These are phyloP conservation scores for Onygenales sp. DNA, from an alignment of 2,329 filamentous ascomycete genomes.

Conservation along the genomic window DNA sequence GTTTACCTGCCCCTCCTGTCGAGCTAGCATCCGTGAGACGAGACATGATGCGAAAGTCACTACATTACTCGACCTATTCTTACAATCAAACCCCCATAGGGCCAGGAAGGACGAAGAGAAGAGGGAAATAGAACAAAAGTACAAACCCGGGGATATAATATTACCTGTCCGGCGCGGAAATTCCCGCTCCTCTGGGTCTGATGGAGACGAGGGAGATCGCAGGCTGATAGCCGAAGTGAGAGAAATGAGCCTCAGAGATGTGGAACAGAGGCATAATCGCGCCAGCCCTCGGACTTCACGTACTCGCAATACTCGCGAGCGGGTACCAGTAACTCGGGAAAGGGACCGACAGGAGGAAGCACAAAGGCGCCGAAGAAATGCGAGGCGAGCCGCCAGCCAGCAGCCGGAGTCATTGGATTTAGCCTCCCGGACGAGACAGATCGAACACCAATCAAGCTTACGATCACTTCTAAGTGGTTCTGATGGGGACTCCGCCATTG, in stretches of 20 bases:
- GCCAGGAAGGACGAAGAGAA: slow-evolving; percentile 63
- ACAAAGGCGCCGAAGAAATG: slow-evolving; percentile 20
- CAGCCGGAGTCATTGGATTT: slow-evolving; percentile 13
- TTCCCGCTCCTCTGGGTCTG: slow-evolving; percentile 22
- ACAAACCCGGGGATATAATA: slow-evolving; percentile 73
- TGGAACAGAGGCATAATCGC: slow-evolving; percentile 15
- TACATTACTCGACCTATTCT: slow-evolving; percentile 79
- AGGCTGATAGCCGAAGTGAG: slow-evolving; percentile 62
- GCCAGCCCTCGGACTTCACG: slow-evolving; percentile 19
- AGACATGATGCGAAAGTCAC: slow-evolving; percentile 84
- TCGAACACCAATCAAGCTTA: slow-evolving; percentile 85
- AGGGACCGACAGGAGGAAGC: slow-evolving; percentile 32
- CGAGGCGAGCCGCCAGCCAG: slow-evolving; percentile 13
- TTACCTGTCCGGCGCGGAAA: slow-evolving; percentile 44
- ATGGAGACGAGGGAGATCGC: slow-evolving; percentile 56
- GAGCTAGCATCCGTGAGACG: slow-evolving; percentile 75
- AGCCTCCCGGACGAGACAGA: slow-evolving; percentile 42
- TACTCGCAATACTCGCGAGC: slow-evolving; percentile 18
- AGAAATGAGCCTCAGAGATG: slow-evolving; percentile 57
- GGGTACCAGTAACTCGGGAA: slow-evolving; percentile 30
- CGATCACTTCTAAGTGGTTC: slow-evolving; percentile 74
- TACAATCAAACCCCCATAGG: slow-evolving; percentile 69
- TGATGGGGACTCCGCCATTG: slow-evolving; percentile 65
- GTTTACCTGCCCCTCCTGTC: slow-evolving; percentile 90
- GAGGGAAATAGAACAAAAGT: slow-evolving; percentile 63